These are phyloP conservation scores for Lignosus rhinocerotis DNA, from an alignment of 1,284 basidiomycete genomes.

Conservation along the genomic window DNA sequence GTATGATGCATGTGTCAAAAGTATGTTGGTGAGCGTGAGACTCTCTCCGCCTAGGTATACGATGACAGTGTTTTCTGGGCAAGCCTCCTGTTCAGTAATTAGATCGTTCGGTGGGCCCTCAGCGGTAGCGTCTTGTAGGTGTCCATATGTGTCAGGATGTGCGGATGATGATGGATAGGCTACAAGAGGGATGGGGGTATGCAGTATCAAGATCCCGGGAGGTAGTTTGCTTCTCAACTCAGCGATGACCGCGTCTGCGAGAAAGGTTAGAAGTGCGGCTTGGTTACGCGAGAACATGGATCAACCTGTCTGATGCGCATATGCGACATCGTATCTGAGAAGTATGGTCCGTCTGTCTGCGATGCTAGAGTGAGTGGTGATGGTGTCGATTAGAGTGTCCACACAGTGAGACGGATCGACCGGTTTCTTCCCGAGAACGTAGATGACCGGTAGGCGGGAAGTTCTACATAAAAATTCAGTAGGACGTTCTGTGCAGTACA, in stretches of 20 bases:
- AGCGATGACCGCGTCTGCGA: slow-evolving; percentile 39
- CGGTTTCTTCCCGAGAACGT: slow-evolving; percentile 75
- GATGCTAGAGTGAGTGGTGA: slow-evolving; percentile 26
- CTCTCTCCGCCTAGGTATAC: slow-evolving; percentile 88
- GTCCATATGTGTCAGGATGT: not conserved
- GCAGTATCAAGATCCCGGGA: slow-evolving; percentile 21
- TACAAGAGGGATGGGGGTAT: slow-evolving; percentile 22
- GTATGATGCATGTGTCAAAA: slow-evolving; percentile 71
- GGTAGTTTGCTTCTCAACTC: slow-evolving; percentile 3
- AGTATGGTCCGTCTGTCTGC: slow-evolving; percentile 37
- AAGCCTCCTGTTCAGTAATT: not conserved
- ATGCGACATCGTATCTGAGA: slow-evolving; percentile 81
- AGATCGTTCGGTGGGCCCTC: not conserved
- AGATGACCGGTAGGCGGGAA: slow-evolving; percentile 81
- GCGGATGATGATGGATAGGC: slow-evolving; percentile 13
- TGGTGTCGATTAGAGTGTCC: slow-evolving; percentile 40
- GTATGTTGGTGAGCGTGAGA: slow-evolving; percentile 81
- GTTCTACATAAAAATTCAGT: slow-evolving; percentile 46
- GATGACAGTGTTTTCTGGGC: slow-evolving; percentile 41
- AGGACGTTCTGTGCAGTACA: not conserved
- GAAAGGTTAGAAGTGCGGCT: not conserved
- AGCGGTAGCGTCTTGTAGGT: not conserved
- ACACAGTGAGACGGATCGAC: slow-evolving; percentile 56
- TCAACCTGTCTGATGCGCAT: slow-evolving; percentile 68
- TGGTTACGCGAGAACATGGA: not conserved